Base-by-base conservation (phyloP, 257 asterid species). In the Salvia splendens region DNA sequence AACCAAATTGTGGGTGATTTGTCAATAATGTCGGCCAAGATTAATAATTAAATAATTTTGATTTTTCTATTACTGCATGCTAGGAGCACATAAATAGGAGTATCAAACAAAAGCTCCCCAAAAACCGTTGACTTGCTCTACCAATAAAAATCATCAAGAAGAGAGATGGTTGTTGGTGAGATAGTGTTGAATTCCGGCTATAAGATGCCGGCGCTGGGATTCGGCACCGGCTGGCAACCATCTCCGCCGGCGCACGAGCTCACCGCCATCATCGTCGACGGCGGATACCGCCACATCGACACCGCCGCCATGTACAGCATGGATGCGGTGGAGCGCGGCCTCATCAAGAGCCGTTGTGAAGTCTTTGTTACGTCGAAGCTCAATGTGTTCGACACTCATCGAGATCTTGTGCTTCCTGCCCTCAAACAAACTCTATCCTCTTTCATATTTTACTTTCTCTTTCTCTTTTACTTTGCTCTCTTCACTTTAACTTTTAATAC, bases 211-310 rank as follows among this genome's bases (percentile, higher is more conserved):
- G 5, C 65, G 9, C 3, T 80, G 47, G 87, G 81, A 5, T 71
- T 82, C 2, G 90, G 87, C 11, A 75, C 78, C 5, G 72, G 43
- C 4, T 10, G 63, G 17, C 0, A 0, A 0, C 75, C 87, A 0
- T 5, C 8, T 57, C 87, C 82, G 36, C 73, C 82, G 33, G 2
- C n/a, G 2, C 81, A 86, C 5, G 59, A 81, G 56, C 66, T 86
- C 12, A 14, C 42, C 32, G 57, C 82, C 12, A 69, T 47, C 52
- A 33, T 79, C 28, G 1, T 79, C 1, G 79, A 71, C 1, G 87
- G 83, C 14, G 89, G 85, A 0, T 79, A 83, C 72, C 84, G 82
- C 51, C 86, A 85, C 70, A 73, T 85, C 20, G 91, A 85, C 77
- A 85, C 91, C 0, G 86, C 88, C 1, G 9, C 82, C 12, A 2